phyloP scores from a whole-genome alignment of 2,329 filamentous ascomycete species.

The Cercospora zeina region DNA sequence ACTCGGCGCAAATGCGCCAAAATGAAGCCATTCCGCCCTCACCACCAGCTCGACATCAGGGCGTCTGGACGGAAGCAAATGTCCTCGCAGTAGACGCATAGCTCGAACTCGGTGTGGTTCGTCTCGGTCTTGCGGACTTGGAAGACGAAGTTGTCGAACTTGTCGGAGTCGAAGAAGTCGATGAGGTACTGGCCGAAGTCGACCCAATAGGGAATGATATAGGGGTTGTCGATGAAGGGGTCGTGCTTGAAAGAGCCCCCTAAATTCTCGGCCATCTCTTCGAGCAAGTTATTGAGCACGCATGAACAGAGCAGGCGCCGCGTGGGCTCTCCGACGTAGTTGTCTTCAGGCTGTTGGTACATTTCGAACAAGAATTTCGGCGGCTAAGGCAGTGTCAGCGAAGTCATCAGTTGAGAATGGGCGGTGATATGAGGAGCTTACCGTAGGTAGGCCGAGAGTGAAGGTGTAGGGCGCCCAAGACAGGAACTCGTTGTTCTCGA shows the following conservation, averaged over 20 bases:
- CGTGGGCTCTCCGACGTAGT: background rate
- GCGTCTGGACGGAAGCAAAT: background rate
- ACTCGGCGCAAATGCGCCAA: background rate
- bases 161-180: background rate
- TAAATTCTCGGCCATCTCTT: background rate
- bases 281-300: background rate
- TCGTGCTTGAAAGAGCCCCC: background rate
- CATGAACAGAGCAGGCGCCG: background rate
- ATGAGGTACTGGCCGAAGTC: background rate
- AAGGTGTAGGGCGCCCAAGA: constrained; percentile 27
- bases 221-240: background rate
- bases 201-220: background rate
- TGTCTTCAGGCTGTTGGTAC: background rate
- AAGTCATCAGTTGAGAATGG: background rate
- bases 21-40: background rate
- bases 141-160: constrained; percentile 1
- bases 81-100: background rate
- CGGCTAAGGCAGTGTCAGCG: background rate
- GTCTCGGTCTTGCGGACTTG: background rate
- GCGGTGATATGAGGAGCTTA: background rate
- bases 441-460: constrained; percentile 8
- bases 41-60: background rate
- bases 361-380: constrained; percentile 1
- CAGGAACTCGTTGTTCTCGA: constrained; percentile 16
- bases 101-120: background rate